These are phyloP conservation scores for Fusarium papillatum DNA, from an alignment of 2,329 filamentous ascomycete genomes.

Conservation along the genomic window DNA sequence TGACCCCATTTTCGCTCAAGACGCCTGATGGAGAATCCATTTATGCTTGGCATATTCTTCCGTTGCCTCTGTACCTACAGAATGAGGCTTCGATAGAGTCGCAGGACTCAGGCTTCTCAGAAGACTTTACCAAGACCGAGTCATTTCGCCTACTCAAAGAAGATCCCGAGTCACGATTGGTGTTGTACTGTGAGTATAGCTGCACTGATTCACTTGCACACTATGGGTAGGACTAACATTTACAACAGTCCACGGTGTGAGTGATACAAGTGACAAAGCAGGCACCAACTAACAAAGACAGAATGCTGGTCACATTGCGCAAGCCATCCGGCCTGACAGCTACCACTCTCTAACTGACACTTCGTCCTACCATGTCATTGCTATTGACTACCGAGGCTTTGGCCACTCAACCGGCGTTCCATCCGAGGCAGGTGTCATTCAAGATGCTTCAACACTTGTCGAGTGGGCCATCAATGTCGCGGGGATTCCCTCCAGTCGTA, in stretches of 20 bases:
- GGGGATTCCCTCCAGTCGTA: slow-evolving; percentile 76
- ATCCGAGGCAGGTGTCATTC: slow-evolving; percentile 84
- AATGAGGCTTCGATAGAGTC: slow-evolving; percentile 74
- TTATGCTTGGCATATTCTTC: slow-evolving; percentile 93
- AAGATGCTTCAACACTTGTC: slow-evolving; percentile 80
- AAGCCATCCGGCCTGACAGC: slow-evolving; percentile 80
- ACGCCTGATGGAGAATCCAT: slow-evolving; percentile 83
- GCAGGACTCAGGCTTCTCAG: slow-evolving; percentile 62
- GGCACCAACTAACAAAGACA: slow-evolving; percentile 49
- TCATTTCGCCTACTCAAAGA: slow-evolving; percentile 73
- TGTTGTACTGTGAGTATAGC: slow-evolving; percentile 70
- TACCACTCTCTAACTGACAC: slow-evolving; percentile 84
- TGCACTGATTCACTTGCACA: slow-evolving; percentile 4
- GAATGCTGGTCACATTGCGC: slow-evolving; percentile 90
- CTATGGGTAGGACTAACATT: slow-evolving; percentile 20
- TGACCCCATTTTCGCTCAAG: slow-evolving; percentile 84
- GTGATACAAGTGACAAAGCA: slow-evolving; percentile 40
- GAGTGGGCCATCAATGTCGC: slow-evolving; percentile 78
- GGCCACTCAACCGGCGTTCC: slow-evolving; percentile 85
- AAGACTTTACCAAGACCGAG: slow-evolving; percentile 67
- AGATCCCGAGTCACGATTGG: slow-evolving; percentile 73
- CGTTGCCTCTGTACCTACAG: slow-evolving; percentile 80
- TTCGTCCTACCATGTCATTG: slow-evolving; percentile 84
- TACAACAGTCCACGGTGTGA: slow-evolving; percentile 72
- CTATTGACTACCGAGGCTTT: slow-evolving; percentile 93